Evolutionary conservation across 345 rosid genomes (phyloP).

Genomic region (Tarenaya hassleriana): DNA sequence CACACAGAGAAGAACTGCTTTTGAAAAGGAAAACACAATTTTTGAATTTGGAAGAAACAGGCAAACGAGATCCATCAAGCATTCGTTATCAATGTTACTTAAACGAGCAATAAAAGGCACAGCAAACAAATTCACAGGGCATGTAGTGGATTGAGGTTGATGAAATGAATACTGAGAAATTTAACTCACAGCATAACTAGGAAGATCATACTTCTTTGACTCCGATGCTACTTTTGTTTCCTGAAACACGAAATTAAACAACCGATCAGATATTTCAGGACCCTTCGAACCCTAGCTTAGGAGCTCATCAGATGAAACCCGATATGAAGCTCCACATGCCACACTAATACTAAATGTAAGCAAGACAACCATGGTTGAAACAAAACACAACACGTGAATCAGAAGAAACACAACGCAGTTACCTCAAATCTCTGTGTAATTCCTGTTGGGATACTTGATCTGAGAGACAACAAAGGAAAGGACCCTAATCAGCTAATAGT

Average conservation of each 20-base stretch:
- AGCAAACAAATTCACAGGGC: no score
- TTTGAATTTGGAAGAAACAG: no score
- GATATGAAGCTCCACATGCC: no score
- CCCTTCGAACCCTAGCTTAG: not conserved
- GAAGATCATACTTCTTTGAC: slow-evolving; percentile 63
- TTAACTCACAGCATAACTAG: slow-evolving; percentile 74
- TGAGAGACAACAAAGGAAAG: slow-evolving; percentile 13
- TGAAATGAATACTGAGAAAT: not conserved
- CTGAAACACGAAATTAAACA: slow-evolving; percentile 28
- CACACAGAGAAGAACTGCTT: no score
- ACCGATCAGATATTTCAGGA: not conserved
- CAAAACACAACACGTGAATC: not conserved
- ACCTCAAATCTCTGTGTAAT: slow-evolving; percentile 39
- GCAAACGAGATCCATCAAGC: no score
- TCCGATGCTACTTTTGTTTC: slow-evolving; percentile 35
- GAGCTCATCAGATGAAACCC: no score
- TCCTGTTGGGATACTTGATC: slow-evolving; percentile 33
- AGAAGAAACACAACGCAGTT: not conserved
- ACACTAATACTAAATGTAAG: not conserved
- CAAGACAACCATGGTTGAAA: slow-evolving; percentile 1
- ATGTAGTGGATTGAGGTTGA: not conserved
- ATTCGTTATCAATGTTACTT: no score
- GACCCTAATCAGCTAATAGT: not conserved
- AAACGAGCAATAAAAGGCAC: no score
- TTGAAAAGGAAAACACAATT: no score